These are phyloP conservation scores for Cytospora mali DNA, from an alignment of 2,329 filamentous ascomycete species.

Conservation along the genomic window DNA sequence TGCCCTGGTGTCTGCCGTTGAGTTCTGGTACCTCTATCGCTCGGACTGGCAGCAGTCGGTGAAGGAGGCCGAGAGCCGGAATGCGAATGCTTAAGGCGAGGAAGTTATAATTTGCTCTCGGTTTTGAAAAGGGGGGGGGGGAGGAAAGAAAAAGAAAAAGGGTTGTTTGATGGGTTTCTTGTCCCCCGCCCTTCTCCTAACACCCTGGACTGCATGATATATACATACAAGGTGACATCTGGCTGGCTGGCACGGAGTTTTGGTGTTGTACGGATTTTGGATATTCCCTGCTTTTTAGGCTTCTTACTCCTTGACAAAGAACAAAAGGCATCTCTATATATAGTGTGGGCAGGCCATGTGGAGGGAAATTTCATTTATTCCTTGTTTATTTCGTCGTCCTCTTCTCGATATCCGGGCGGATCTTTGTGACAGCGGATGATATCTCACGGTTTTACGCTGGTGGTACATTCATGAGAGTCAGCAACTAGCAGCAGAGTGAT, in stretches of 20 bases:
- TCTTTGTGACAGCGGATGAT: background rate
- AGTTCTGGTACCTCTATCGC: slow-evolving; percentile 55
- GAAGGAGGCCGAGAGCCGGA: slow-evolving; percentile 55
- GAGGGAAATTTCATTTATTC: background rate
- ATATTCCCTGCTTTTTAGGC: background rate
- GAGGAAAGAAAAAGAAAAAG: no score
- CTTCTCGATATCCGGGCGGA: background rate
- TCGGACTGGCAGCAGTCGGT: slow-evolving; percentile 58
- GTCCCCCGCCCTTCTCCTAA: no score
- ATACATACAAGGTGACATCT: background rate
- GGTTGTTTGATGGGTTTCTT: no score
- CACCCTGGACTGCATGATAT: no score
- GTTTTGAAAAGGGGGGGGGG: no score
- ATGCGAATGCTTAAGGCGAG: slow-evolving; percentile 45
- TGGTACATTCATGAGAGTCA: no score
- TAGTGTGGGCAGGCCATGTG: background rate
- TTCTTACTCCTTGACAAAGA: no score
- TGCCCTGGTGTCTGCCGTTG: slow-evolving; percentile 56
- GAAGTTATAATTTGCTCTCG: background rate
- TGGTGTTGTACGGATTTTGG: background rate
- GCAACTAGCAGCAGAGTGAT: background rate
- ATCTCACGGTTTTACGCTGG: background rate
- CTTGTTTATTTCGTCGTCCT: background rate
- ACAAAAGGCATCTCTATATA: background rate
- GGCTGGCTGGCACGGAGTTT: background rate